Evolutionary conservation across 2,329 filamentous ascomycete species (phyloP).

Genomic region (Curvularia spicifera): DNA sequence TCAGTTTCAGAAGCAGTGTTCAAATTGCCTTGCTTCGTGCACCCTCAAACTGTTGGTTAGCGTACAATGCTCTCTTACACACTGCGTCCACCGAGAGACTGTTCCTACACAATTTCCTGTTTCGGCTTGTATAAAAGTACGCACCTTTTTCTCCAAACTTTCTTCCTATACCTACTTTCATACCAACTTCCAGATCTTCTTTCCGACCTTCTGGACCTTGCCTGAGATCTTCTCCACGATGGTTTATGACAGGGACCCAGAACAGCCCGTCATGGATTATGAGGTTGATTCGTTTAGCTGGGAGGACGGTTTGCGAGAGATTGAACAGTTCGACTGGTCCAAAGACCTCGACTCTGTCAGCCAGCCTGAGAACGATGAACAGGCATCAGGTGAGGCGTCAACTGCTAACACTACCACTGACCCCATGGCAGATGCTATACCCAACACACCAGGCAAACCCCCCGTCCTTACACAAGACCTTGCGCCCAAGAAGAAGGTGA

Average conservation of each 20-base stretch:
- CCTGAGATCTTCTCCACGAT: neutral
- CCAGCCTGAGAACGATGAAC: too few species aligned
- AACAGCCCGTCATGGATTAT: neutral
- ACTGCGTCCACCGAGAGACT: conserved; percentile 1
- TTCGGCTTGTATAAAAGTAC: neutral
- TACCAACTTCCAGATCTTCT: too few species aligned
- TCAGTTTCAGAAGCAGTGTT: neutral
- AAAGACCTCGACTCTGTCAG: too few species aligned
- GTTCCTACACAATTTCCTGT: conserved; percentile 17
- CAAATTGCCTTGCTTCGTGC: neutral
- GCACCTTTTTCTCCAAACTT: too few species aligned
- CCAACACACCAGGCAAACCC: too few species aligned
- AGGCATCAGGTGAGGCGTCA: too few species aligned
- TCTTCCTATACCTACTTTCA: too few species aligned
- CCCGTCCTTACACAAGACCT: too few species aligned
- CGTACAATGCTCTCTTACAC: neutral
- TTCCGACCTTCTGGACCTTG: too few species aligned
- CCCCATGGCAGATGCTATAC: too few species aligned
- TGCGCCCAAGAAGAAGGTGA: too few species aligned
- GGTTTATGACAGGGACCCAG: neutral
- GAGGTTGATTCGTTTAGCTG: conserved; percentile 15
- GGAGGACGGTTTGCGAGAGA: conserved; percentile 30
- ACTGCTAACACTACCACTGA: too few species aligned
- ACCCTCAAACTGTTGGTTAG: neutral
- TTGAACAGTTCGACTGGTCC: conserved; percentile 37